A percentile compares a stretch with the other conserved stretches of the same genome.
Evolutionary conservation across 768 basidiomycete genomes (phyloP).

Genomic region (Suillus weaverae): DNA sequence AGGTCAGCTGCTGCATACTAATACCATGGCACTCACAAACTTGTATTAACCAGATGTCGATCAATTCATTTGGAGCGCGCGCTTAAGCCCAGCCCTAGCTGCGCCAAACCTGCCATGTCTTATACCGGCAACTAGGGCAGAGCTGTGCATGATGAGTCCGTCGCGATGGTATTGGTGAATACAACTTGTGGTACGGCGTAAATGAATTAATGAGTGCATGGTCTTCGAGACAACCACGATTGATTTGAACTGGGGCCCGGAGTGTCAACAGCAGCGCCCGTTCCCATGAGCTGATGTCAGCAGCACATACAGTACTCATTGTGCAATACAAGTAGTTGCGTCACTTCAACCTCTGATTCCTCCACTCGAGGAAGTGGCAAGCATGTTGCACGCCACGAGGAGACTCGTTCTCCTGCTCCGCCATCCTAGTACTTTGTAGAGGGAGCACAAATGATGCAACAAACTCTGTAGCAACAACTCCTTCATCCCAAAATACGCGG

Average conservation of each 20-base stretch:
- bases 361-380: conserved; percentile 62
- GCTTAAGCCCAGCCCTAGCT: too few relatives aligned
- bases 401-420: conserved; percentile 27
- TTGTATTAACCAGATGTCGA: too few relatives aligned
- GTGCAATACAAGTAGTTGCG: not conserved
- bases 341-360: not conserved
- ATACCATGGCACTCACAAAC: too few relatives aligned
- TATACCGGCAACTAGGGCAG: too few relatives aligned
- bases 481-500: conserved; percentile 26
- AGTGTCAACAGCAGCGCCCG: not conserved
- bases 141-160: too few relatives aligned
- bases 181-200: not conserved
- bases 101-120: too few relatives aligned
- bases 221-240: not conserved
- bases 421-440: not conserved
- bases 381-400: conserved; percentile 74
- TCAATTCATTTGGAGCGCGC: too few relatives aligned
- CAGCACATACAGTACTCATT: not conserved
- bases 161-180: not conserved
- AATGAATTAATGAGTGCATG: not conserved
- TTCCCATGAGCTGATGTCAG: not conserved
- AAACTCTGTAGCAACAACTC: not conserved
- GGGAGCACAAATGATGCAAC: not conserved
- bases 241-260: not conserved
- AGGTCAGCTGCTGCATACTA: too few relatives aligned